Percentiles rank a stretch among this genome's conserved stretches.
These are phyloP conservation scores for Jamesozyma piceae DNA, from an alignment of 805 yeast genomes.

Conservation along the genomic window DNA sequence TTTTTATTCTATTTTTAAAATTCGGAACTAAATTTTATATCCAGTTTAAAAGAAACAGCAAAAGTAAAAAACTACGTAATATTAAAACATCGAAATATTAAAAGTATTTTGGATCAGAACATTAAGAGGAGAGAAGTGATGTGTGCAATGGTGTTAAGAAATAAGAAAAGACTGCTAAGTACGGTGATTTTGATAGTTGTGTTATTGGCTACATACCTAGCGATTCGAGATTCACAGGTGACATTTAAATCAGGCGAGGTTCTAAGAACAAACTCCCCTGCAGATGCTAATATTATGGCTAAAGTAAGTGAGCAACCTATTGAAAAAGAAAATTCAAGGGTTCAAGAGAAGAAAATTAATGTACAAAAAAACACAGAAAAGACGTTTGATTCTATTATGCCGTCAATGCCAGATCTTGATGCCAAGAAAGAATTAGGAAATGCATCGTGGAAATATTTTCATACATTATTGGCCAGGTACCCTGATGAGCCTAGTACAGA, in stretches of 20 bases:
- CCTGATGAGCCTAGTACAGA: slow-evolving; percentile 68
- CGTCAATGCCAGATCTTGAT: slow-evolving; percentile 76
- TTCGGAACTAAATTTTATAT: not conserved
- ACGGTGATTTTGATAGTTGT: slow-evolving; percentile 6
- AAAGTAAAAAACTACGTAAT: no score
- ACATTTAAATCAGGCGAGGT: slow-evolving; percentile 2
- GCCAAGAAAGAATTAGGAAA: slow-evolving; percentile 71
- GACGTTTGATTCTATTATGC: slow-evolving; percentile 57
- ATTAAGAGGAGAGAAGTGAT: no score
- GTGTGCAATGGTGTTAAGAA: slow-evolving; percentile 16
- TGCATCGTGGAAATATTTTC: slow-evolving; percentile 87
- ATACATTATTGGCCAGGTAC: slow-evolving; percentile 83
- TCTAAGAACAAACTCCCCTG: slow-evolving; percentile 1
- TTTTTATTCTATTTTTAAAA: not conserved
- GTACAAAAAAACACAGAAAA: slow-evolving; percentile 3
- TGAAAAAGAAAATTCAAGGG: not conserved
- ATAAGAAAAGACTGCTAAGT: slow-evolving; percentile 23
- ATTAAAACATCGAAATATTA: no score
- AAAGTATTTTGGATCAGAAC: no score
- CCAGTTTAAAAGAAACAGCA: no score
- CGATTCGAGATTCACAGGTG: slow-evolving; percentile 3
- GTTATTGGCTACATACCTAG: not conserved
- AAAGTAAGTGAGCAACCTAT: not conserved
- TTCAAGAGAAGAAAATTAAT: not conserved
- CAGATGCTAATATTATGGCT: not conserved